A percentile compares a stretch with the other conserved stretches of the same genome.
Conservation (phyloP, 352 stramenopile species). For the Pythium guiyangense region DNA sequence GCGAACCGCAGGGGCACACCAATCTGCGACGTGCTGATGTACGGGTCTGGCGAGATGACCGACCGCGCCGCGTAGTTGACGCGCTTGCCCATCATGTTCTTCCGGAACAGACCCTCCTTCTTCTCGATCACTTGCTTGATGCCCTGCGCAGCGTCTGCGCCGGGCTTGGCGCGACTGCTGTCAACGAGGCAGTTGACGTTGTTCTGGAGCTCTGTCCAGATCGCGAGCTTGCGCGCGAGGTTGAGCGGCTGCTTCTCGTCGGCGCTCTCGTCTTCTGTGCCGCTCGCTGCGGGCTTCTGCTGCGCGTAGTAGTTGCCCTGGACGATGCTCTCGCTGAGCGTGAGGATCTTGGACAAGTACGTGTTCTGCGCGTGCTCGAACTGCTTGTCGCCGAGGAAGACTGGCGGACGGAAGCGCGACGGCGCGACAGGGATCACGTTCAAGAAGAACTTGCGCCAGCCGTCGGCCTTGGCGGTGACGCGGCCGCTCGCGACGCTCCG, state of each 20-base stretch:
- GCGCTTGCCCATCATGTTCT: conserved; percentile 98
- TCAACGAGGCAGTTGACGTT: conserved; percentile 84
- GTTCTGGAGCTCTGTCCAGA: conserved; percentile 98
- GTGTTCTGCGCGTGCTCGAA: conserved; percentile 98
- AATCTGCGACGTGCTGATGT: conserved; percentile 99
- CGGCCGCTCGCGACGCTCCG: conserved; percentile 65
- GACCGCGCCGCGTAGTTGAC: conserved; percentile 99
- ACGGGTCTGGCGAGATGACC: conserved; percentile 99
- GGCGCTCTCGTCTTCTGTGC: conserved; percentile 53
- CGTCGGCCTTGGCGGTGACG: conserved; percentile 34
- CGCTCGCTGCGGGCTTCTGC: conserved; percentile 18
- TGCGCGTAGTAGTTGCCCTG: conserved; percentile 66
- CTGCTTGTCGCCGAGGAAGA: conserved; percentile 93
- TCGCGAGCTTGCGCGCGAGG: conserved; percentile 88
- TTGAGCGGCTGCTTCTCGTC: conserved; percentile 60
- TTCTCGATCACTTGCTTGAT: conserved; percentile 99
- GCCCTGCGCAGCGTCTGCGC: conserved; percentile 72
- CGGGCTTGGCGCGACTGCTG: conserved; percentile 68
- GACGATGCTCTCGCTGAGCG: conserved; percentile 88
- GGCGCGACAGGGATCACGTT: conserved; percentile 96
- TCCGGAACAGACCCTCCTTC: conserved; percentile 99
- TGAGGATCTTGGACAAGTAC: conserved; percentile 94
- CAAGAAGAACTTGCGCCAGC: conserved; percentile 95
- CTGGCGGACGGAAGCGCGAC: conserved; percentile 96
- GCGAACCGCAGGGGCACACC: conserved; percentile 98